Percentiles rank a stretch among this genome's conserved stretches.
phyloP scores from a whole-genome alignment of 2,329 filamentous ascomycete species.

The Penicillium sp. region DNA sequence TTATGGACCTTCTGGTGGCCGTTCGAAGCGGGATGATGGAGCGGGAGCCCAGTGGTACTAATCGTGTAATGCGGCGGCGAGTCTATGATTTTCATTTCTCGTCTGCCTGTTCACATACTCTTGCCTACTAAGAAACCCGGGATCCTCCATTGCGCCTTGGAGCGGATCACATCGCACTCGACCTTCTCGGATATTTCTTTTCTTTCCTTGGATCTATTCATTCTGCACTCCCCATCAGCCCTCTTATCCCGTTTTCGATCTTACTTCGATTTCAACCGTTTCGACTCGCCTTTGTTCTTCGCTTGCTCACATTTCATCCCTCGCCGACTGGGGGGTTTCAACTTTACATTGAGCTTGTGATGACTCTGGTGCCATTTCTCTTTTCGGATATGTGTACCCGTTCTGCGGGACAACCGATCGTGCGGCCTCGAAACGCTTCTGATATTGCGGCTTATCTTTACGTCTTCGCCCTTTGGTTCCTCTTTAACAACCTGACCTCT shows the following conservation, averaged over 20 bases:
- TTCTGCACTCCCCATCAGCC: constrained; percentile 39
- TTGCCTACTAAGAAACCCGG: constrained; percentile 33
- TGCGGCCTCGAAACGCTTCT: constrained; percentile 33
- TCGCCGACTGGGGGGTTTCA: constrained; percentile 5
- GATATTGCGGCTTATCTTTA: constrained; percentile 38
- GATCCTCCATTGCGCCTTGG: constrained; percentile 28
- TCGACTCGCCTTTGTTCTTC: constrained; percentile 32
- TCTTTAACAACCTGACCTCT: constrained; percentile 20
- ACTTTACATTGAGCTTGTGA: constrained; percentile 15
- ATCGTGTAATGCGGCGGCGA: constrained; percentile 37
- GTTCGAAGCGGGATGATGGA: constrained; percentile 57
- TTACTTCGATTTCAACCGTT: constrained; percentile 34
- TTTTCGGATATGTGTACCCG: constrained; percentile 19
- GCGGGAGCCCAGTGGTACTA: constrained; percentile 51
- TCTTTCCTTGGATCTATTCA: constrained; percentile 38
- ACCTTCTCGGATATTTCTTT: constrained; percentile 36
- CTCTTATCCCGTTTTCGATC: constrained; percentile 37
- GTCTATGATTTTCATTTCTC: constrained; percentile 26
- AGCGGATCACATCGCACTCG: constrained; percentile 31
- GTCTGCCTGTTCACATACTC: constrained; percentile 29
- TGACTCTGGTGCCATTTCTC: constrained; percentile 14
- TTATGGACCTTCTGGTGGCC: constrained; percentile 51
- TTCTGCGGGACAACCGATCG: constrained; percentile 23
- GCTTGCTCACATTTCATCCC: constrained; percentile 16
- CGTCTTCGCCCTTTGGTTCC: constrained; percentile 29